Evolutionary conservation across 371 early-diverging fungal genomes (phyloP), one percentile per base, ranked within the genome.

Genomic region (Gilbertella persicaria): DNA sequence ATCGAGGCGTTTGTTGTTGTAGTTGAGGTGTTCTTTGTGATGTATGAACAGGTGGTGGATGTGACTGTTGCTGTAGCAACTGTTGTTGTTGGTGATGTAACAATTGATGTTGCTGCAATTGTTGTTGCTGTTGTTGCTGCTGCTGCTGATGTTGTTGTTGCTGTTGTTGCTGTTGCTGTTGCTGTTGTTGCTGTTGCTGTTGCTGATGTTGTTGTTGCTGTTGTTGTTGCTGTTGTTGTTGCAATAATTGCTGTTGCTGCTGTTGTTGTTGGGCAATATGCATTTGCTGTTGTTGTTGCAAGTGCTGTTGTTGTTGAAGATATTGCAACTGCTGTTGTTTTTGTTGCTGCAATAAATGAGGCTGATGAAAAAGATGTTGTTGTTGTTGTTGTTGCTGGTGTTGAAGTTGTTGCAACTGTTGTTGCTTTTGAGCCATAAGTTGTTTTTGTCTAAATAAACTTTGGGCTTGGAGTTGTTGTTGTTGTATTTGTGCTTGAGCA

Each of bases 391-490:
- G 38, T 36, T 51, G 51, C 12, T 58, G 59, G 21, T 39, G 42
- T 5, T 52, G 59, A 9, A 46, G 55, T 2, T 45, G 47, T 9
- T 47, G 44, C 2, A 45, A 38, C 13, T 45, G 38, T 13, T 42
- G 44, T 7, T 64, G 64, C 19, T 58, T 53, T 20, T 50, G 50
- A 24, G 51, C 61, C 30, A 60, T 37, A 17, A 57, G 35, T 28
- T 66, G 66, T 26, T 53, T 60, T 23, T 61, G 66, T 49, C 66
- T 55, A 53, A 66, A 66, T 6, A 60, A 47, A 33, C 45, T 55
- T 29, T 66, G 66, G 7, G 61, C 66, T 36, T 60, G 60, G 9
- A 51, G 13, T 16, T 62, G 62, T 13, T 62, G 62, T 16, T 55
- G 55, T 36, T 50, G 50, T 9, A 50, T 17, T 38, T 57, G 57